Evolutionary conservation across 495 filamentous ascomycete species (phyloP).

Genomic region (Rhizodiscina lignyota): DNA sequence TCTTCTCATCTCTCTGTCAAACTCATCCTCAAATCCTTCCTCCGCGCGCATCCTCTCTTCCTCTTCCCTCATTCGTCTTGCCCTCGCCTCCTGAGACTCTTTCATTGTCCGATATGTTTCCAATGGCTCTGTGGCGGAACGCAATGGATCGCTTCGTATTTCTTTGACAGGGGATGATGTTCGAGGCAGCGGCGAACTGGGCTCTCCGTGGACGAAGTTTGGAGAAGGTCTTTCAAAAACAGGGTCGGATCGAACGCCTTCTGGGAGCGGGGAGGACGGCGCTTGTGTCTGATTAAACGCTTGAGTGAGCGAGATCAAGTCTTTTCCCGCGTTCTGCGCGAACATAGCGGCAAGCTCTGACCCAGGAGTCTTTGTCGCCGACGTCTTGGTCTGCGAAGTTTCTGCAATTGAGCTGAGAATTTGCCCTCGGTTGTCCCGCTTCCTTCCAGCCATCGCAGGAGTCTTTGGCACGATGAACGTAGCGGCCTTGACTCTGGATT

Average conservation of each 20-base stretch:
- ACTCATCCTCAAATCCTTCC: constrained; percentile 5
- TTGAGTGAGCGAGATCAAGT: constrained; percentile 21
- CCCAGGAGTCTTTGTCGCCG: constrained; percentile 16
- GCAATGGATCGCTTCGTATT: no score
- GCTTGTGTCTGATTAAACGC: constrained; percentile 25
- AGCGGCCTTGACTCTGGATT: constrained; percentile 1
- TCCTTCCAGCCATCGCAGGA: constrained; percentile 18
- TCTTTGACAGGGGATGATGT: no score
- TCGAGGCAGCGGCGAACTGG: constrained; percentile 16
- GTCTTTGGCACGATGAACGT: constrained; percentile 17
- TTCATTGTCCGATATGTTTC: constrained; percentile 21
- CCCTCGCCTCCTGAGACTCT: constrained; percentile 19
- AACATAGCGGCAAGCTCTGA: constrained; percentile 15
- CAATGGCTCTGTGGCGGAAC: constrained; percentile 16
- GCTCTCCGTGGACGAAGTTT: constrained; percentile 12
- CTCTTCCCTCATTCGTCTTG: constrained; percentile 3
- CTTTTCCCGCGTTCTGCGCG: constrained; percentile 8
- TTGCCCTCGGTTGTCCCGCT: constrained; percentile 17
- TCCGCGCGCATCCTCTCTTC: constrained; percentile 2
- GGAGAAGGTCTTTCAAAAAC: constrained; percentile 25
- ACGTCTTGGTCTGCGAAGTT: no score
- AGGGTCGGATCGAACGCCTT: constrained; percentile 18
- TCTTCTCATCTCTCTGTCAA: constrained; percentile 6
- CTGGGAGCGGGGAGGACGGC: constrained; percentile 19
- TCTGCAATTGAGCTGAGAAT: constrained; percentile 19